Evolutionary conservation across 768 basidiomycete species (phyloP), one percentile per base, ranked within the genome.

Genomic region (Mycena leptocephala): DNA sequence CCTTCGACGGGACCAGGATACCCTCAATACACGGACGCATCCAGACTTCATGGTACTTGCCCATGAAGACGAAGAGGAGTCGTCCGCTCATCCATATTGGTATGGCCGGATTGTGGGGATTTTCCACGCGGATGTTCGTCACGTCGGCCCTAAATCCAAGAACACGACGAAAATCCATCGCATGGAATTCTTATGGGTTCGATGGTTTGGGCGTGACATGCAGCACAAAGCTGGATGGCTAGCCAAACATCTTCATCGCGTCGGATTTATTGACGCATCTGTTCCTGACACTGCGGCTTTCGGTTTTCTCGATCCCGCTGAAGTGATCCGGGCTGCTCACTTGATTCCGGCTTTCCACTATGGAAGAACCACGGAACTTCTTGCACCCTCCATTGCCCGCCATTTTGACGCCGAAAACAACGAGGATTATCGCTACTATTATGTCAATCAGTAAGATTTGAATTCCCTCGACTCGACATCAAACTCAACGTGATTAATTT

Each of bases 111-210:
- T 70, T 7, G 11, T 70, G 1, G 41, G 56, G 3, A 70, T 70
- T 16, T 61, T 70, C 16, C 69, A 70, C 24, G 69, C 41, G 9
- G 69, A 59, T n/a, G 39, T 70, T 13, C 69, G 67, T 13, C 67
- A 69, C 22, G 55, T 69, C 39, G 67, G 69, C 16, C 5, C 20
- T 4, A 18, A 18, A n/a, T 70, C 69, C 22, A 59, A 70, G 11
- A 70, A 59, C 24, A 1, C 22, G 13, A 35, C 13, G 2, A 56
- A 58, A 11, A 10, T 22, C 5, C 56, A 33, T 4, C 58, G 41
- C 2, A 70, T 70, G 69, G 56, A 70, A 10, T 70, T 70, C 28
- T 53, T 53, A 26, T n/a, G n/a, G n/a, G n/a, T n/a, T n/a, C n/a
- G n/a, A n/a, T n/a, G n/a, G n/a, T n/a, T n/a, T n/a, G n/a, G 46